Conservation (phyloP, 2,329 filamentous ascomycete species). For the Immersiporthe knoxdaviesiana region DNA sequence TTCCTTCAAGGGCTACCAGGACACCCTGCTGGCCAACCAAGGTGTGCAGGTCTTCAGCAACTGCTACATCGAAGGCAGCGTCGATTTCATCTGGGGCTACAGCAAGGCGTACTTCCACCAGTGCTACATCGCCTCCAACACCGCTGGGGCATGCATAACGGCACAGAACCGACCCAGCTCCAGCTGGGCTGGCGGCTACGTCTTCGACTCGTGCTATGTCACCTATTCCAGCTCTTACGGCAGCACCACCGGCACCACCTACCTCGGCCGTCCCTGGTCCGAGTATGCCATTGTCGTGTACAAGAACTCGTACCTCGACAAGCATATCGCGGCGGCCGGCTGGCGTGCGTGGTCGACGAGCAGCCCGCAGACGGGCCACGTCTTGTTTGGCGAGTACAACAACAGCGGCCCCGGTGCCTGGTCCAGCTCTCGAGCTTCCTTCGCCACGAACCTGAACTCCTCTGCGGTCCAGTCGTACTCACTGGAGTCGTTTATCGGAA, state of each 20-base stretch:
- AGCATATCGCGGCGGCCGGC: conserved; percentile 39
- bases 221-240: conserved; percentile 32
- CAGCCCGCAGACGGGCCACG: conserved; percentile 39
- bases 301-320: conserved; percentile 41
- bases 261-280: conserved; percentile 34
- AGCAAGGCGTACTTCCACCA: conserved; percentile 42
- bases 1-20: conserved; percentile 37
- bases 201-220: conserved; percentile 38
- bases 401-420: conserved; percentile 40
- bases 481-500: conserved; percentile 43
- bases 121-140: conserved; percentile 44
- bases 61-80: conserved; percentile 40
- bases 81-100: conserved; percentile 39
- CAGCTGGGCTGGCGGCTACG: conserved; percentile 38
- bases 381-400: conserved; percentile 40
- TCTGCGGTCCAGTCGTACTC: conserved; percentile 41
- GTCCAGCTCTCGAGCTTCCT: conserved; percentile 39
- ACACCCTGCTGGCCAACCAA: conserved; percentile 37
- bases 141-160: conserved; percentile 38
- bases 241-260: conserved; percentile 31
- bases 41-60: conserved; percentile 41
- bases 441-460: conserved; percentile 42
- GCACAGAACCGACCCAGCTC: conserved; percentile 39
- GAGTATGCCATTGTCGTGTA: conserved; percentile 40
- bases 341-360: conserved; percentile 41